Evolutionary conservation across 1,284 basidiomycete species (phyloP).

Genomic region (Boletus semigastroideus): DNA sequence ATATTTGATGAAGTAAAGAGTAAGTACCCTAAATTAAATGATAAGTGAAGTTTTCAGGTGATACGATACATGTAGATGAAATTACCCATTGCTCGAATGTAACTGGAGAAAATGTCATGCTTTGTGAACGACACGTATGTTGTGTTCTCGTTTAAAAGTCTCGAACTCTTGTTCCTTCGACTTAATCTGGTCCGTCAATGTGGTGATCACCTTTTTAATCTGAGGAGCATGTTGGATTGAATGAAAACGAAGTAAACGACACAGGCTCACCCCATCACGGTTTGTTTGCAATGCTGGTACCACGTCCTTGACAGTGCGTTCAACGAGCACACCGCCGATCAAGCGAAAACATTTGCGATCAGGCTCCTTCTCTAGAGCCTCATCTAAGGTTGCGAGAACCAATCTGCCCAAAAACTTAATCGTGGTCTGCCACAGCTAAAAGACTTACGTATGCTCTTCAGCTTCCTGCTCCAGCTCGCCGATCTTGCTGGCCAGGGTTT

Average conservation of each 20-base stretch:
- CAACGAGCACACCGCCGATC: constrained; percentile 94
- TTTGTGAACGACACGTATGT: constrained; percentile 62
- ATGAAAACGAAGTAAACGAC: background rate
- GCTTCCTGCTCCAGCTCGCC: constrained; percentile 91
- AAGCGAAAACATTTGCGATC: constrained; percentile 95
- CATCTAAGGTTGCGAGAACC: constrained; percentile 85
- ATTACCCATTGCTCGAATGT: constrained; percentile 1
- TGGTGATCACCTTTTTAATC: constrained; percentile 80
- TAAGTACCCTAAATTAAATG: background rate
- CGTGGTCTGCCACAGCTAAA: constrained; percentile 3
- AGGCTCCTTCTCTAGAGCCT: constrained; percentile 77
- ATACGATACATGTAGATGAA: background rate
- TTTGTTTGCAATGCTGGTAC: constrained; percentile 88
- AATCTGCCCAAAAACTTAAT: constrained; percentile 52
- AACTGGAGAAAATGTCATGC: constrained; percentile 19
- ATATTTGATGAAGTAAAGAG: background rate
- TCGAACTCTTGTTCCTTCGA: constrained; percentile 84
- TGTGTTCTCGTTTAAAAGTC: constrained; percentile 79
- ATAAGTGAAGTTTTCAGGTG: background rate
- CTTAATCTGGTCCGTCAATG: constrained; percentile 83
- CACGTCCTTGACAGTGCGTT: constrained; percentile 95
- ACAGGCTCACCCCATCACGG: constrained; percentile 67
- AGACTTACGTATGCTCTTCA: constrained; percentile 80
- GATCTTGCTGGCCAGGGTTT: constrained; percentile 86
- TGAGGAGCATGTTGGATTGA: constrained; percentile 32